Evolutionary conservation across 208 protist genomes (phyloP).

Genomic region (Strigomonas oncopelti): DNA sequence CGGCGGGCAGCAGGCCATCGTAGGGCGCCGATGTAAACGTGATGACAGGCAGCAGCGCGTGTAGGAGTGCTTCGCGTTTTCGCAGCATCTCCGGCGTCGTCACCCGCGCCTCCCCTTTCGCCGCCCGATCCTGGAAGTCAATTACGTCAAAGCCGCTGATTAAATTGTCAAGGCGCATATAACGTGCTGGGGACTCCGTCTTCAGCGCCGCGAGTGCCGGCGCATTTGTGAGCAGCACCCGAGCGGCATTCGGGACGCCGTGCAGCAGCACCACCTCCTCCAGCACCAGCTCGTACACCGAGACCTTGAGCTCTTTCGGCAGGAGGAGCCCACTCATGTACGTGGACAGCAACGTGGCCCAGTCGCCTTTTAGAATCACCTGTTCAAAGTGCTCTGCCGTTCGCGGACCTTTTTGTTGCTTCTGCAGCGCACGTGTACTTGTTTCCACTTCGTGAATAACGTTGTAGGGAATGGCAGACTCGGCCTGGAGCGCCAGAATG

Average conservation of each 20-base stretch:
- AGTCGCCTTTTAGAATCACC: slow-evolving; percentile 67
- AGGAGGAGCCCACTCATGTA: slow-evolving; percentile 70
- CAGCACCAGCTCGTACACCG: slow-evolving; percentile 76
- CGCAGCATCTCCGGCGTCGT: background rate
- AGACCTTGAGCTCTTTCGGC: slow-evolving; percentile 57
- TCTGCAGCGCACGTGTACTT: background rate
- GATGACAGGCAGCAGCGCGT: background rate
- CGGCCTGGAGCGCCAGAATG: slow-evolving; percentile 64
- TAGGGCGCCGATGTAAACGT: background rate
- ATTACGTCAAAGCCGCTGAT: slow-evolving; percentile 35
- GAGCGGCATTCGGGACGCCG: slow-evolving; percentile 53
- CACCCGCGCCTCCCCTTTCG: background rate
- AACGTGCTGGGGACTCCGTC: slow-evolving; percentile 37
- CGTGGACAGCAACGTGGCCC: slow-evolving; percentile 57
- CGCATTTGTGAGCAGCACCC: slow-evolving; percentile 70
- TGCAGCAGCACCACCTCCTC: slow-evolving; percentile 74
- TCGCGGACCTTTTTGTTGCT: slow-evolving; percentile 11
- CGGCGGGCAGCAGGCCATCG: background rate
- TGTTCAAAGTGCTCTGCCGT: slow-evolving; percentile 32
- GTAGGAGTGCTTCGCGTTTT: background rate
- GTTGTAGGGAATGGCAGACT: slow-evolving; percentile 81
- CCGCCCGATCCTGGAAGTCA: slow-evolving; percentile 17
- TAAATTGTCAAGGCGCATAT: slow-evolving; percentile 59
- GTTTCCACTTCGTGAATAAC: slow-evolving; percentile 35
- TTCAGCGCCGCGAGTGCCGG: slow-evolving; percentile 68